Evolutionary conservation across 1,139 yeast genomes (phyloP), one percentile per base, ranked within the genome.

Genomic region (Yamadazyma trypodendri): DNA sequence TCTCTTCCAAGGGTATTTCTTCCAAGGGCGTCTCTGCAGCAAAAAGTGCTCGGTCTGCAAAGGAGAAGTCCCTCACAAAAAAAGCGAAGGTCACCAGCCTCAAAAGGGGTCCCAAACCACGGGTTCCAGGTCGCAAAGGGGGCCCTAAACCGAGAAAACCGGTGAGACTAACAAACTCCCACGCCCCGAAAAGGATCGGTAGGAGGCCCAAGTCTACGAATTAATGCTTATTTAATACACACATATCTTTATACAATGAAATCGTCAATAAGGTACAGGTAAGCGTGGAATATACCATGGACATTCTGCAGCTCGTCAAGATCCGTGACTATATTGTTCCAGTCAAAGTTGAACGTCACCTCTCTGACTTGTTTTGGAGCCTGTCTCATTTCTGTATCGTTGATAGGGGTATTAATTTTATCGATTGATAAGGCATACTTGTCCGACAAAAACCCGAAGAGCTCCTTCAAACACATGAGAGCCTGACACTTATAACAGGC

Each of bases 351-450:
- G 23, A 45, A 39, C n/a, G 35, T 29, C 5, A 31, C 20, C 10
- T 33, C 44, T 15, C 17, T 34, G 14, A 33, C 21, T 2, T 51
- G 15, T 34, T 56, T 60, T 2, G 60, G 55, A 2, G 46, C 39
- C 23, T 48, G 54, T 36, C 58, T 56, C 33, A 58, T 48, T 24
- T 65, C 71, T 9, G 49, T 33, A 28, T 63, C 65, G 2, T 50
- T 50, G 6, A 27, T 13, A 27, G 15, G 12, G 30, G 48, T 50
- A 12, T 52, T 50, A 2, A 66, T 62, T 27, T 52, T 51, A 3
- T 45, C 45, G 4, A 44, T 43, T 8, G 51, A 39, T 2, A 68
- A 44, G 20, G 48, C 50, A 40, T 58, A 64, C 21, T 52, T 54
- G 4, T 42, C 39, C 1, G 49, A 41, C 28, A 65, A 31, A 21